Evolutionary conservation across 768 basidiomycete genomes (phyloP), one percentile per base, ranked within the genome.

Genomic region (Leccinum subtestaceum): DNA sequence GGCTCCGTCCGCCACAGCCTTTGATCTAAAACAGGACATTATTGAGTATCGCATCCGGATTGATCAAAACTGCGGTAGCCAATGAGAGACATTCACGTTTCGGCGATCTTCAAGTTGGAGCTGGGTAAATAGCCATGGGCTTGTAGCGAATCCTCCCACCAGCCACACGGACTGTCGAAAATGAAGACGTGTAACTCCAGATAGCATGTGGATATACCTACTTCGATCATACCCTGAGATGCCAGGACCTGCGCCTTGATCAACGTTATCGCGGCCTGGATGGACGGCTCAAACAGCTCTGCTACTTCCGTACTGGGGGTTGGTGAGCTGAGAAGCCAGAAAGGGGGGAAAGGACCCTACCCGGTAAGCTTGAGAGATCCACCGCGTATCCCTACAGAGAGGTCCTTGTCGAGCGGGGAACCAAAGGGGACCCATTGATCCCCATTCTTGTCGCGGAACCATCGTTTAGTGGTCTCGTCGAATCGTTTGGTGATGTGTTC

Each of bases 141-240:
- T 90, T 1, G 90, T 89, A 2, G 90, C 90, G 63, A 91, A 92
- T 50, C 90, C 90, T 66, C 90, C 90, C 10, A 92, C 90, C 23
- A 92, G 75, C 77, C 89, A 92, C 5, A 92, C 84, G n/a, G 87
- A 89, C 87, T 90, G 57, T 2, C 25, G 34, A 54, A 34, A 69
- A 57, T 54, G 54, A 64, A 49, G 65, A 43, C 40, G 47, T 19
- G 34, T 63, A 15, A 21, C 2, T 50, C 21, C 62, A 43, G 27
- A 43, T 21, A n/a, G 23, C 32, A 38, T 27, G 12, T 11, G 58
- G 48, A 52, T 46, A 10, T 0, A 65, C 57, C 55, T 38, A 87
- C 88, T 74, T 81, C 86, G 64, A 92, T 87, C 64, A 81, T 78
- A 0, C 88, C 86, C 34, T 79, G 76, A 1, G 88, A 88, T 0